These are phyloP conservation scores for Penicillium sp. DNA, from an alignment of 2,329 filamentous ascomycete genomes.

Conservation along the genomic window DNA sequence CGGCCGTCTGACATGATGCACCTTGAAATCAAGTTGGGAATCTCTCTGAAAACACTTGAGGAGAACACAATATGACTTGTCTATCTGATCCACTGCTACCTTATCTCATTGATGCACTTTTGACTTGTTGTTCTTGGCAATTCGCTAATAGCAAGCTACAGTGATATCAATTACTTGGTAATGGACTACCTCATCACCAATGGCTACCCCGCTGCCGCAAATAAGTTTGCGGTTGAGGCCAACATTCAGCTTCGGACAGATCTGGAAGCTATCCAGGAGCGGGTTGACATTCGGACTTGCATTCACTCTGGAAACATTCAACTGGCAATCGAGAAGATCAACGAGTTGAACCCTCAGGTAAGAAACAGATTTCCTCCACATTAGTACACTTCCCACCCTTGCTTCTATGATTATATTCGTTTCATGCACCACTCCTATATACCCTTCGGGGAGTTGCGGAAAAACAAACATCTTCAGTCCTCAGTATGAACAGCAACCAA, in stretches of 20 bases:
- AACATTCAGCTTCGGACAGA: slow-evolving; percentile 76
- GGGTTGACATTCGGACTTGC: slow-evolving; percentile 78
- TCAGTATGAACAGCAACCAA: slow-evolving; percentile 69
- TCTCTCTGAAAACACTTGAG: slow-evolving; percentile 98
- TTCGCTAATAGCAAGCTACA: slow-evolving; percentile 45
- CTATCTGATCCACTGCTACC: slow-evolving; percentile 57
- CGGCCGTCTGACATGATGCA: slow-evolving; percentile 65
- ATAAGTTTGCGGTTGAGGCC: slow-evolving; percentile 90
- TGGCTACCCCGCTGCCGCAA: slow-evolving; percentile 87
- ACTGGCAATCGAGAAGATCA: slow-evolving; percentile 79
- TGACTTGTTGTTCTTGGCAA: slow-evolving; percentile 2
- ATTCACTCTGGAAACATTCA: slow-evolving; percentile 87
- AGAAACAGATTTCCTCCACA: slow-evolving; percentile 36
- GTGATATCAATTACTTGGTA: slow-evolving; percentile 92
- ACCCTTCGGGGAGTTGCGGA: slow-evolving; percentile 86
- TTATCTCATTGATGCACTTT: slow-evolving; percentile 3
- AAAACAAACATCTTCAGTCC: slow-evolving; percentile 72
- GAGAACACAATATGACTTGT: slow-evolving; percentile 80
- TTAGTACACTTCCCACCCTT: slow-evolving; percentile 12
- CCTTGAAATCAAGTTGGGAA: slow-evolving; percentile 94
- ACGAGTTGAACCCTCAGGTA: slow-evolving; percentile 90
- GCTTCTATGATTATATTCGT: slow-evolving; percentile 87
- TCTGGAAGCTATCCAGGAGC: slow-evolving; percentile 68
- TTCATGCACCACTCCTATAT: slow-evolving; percentile 99
- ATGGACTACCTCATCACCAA: slow-evolving; percentile 97